Base-by-base conservation (phyloP, 1,284 basidiomycete genomes). In the Moesziomyces parantarcticus region DNA sequence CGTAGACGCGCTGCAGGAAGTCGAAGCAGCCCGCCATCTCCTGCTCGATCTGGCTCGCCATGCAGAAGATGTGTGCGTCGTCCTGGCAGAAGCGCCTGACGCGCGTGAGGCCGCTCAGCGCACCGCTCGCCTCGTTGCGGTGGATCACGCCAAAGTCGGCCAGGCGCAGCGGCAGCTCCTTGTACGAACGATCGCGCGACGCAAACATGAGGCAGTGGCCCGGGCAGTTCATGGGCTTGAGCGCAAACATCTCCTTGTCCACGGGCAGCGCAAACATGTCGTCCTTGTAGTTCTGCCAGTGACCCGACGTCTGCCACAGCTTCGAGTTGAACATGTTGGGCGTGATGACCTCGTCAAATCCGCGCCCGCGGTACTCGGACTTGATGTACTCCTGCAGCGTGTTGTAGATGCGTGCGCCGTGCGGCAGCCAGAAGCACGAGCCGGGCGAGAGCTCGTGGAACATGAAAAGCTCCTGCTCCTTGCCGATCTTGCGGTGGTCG, bases 201-300 rank as follows among this genome's bases (percentile, higher is more conserved):
- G 94, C 96, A 82, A 99, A 99, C 82, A 99, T 93, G 64, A 99
- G 86, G 84, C 93, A 95, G 85, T 99, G 97, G 10, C 96, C 96
- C 0, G 97, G 97, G 84, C 97, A 99, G 86, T 99, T 99, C 97
- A 99, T 99, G 20, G 97, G 97, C 86, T 98, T 98, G 54, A 80
- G 72, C 23, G 74, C 78, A 61, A 83, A 84, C 25, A 61, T 76
- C 85, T 98, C 95, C 86, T 99, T 97, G 86, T 99, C 97, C 61
- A 98, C 87, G 69, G 93, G 91, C 57, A 99, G 90, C 42, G 87
- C 84, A 86, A 99, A 99, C 97, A 99, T 99, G 86, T 94, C 95
- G 66, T 99, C 95, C 60, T 83, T 79, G 77, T 83, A 83, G 86
- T 99, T 97, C 81, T 93, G 89, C 96, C 93, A 98, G 84, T 99